A percentile compares a stretch with the other conserved stretches of the same genome.
phyloP scores from a whole-genome alignment of 192 early-diverging fungal genomes.

The Coemansia sp. region DNA sequence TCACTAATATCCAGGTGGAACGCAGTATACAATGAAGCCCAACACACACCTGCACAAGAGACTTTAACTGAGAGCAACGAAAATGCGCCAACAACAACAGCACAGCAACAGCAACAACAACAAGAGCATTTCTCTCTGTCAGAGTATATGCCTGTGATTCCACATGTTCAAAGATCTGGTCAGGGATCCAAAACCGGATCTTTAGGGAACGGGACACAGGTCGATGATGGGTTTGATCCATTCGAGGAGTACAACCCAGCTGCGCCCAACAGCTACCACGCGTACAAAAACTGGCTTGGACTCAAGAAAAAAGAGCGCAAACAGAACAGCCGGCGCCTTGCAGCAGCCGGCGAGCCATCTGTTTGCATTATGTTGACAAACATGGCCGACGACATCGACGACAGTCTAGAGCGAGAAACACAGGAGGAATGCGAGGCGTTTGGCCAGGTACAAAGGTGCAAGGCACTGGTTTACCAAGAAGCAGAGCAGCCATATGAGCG shows the following conservation, averaged over 20 bases:
- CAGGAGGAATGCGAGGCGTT: slow-evolving; percentile 39
- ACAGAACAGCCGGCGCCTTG: not conserved
- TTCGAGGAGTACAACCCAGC: slow-evolving; percentile 36
- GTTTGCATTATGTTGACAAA: slow-evolving; percentile 26
- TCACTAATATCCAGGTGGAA: slow-evolving; percentile 27
- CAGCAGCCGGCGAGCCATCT: slow-evolving; percentile 21
- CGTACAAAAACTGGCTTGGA: slow-evolving; percentile 31
- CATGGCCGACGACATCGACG: slow-evolving; percentile 43
- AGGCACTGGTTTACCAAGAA: not conserved
- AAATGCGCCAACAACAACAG: not conserved
- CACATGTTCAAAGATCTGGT: not conserved
- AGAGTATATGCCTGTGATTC: slow-evolving; percentile 23
- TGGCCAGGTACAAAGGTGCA: slow-evolving; percentile 28
- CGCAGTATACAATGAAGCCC: slow-evolving; percentile 9
- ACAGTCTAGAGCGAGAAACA: slow-evolving; percentile 33
- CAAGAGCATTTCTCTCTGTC: slow-evolving; percentile 21
- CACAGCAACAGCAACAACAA: not conserved
- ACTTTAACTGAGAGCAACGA: not conserved
- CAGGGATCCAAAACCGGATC: not conserved
- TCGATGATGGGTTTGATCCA: slow-evolving; percentile 20
- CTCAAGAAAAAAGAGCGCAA: slow-evolving; percentile 8
- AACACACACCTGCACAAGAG: not conserved
- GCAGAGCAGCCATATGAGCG: slow-evolving; percentile 18
- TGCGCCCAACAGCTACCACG: slow-evolving; percentile 36
- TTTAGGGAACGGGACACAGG: not conserved